These are phyloP conservation scores for Arthrobotrys sinensis DNA, from an alignment of 2,329 filamentous ascomycete species.

Conservation along the genomic window DNA sequence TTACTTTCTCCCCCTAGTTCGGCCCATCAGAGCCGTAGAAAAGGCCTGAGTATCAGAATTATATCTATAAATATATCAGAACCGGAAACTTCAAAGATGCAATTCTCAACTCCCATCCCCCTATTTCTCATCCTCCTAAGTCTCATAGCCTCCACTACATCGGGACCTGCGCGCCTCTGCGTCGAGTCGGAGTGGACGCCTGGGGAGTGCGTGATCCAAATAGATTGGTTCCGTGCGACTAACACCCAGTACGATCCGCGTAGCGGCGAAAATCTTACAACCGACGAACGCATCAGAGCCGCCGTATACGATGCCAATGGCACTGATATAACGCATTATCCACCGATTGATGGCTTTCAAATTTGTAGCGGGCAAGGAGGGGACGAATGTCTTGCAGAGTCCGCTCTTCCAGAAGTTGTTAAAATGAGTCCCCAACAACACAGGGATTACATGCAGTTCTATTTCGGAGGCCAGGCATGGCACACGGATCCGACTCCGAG, in stretches of 20 bases:
- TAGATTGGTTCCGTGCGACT: conserved; percentile 29
- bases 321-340: neutral
- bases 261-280: too few species aligned
- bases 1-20: too few species aligned
- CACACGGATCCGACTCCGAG: conserved; percentile 1
- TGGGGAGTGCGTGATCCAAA: conserved; percentile 15
- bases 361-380: conserved; percentile 6
- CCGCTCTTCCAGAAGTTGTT: neutral
- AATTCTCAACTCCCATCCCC: too few species aligned
- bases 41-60: too few species aligned
- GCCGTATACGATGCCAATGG: conserved; percentile 18
- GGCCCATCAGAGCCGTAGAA: too few species aligned
- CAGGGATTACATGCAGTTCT: conserved; percentile 23
- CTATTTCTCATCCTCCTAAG: too few species aligned
- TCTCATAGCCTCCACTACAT: too few species aligned
- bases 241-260: too few species aligned
- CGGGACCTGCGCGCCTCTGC: too few species aligned
- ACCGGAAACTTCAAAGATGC: too few species aligned
- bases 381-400: conserved; percentile 1
- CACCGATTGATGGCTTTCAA: too few species aligned
- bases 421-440: conserved; percentile 24
- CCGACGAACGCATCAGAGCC: neutral
- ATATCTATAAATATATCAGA: too few species aligned
- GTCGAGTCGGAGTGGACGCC: neutral
- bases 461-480: conserved; percentile 15